Evolutionary conservation across 148 eudicot genomes (phyloP).

Genomic region (Rhododendron vialii): DNA sequence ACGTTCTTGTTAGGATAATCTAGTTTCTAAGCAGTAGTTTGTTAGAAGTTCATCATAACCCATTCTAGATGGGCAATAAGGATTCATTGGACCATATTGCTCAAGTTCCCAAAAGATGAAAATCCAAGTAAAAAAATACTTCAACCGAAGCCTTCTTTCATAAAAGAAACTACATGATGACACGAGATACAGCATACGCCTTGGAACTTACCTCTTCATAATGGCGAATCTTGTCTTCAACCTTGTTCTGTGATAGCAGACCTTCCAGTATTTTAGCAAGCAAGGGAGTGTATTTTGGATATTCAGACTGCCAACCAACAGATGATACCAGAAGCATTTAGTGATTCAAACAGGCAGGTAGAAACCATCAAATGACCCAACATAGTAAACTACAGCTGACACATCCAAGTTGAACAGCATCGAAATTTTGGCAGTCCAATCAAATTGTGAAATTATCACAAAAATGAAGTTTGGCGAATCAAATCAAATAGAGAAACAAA

Average conservation of each 20-base stretch:
- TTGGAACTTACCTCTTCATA: conserved; percentile 58
- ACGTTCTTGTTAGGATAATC: background rate
- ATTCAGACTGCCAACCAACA: conserved; percentile 66
- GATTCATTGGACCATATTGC: background rate
- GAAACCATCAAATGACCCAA: background rate
- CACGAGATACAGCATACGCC: background rate
- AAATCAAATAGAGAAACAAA: background rate
- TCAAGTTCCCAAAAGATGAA: background rate
- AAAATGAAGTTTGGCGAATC: background rate
- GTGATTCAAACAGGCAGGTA: background rate
- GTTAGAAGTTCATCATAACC: background rate
- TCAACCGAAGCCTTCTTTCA: background rate
- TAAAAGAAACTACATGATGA: background rate
- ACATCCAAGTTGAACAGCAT: background rate
- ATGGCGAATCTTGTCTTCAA: conserved; percentile 51
- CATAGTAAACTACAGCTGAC: background rate
- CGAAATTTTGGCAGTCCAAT: background rate
- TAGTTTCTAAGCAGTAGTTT: background rate
- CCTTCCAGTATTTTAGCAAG: conserved; percentile 92
- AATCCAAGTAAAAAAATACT: background rate
- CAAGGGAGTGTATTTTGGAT: conserved; percentile 81
- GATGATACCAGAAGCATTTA: conserved; percentile 7
- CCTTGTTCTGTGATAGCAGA: conserved; percentile 49
- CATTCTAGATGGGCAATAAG: background rate
- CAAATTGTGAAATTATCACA: background rate